phyloP scores from a whole-genome alignment of 2,329 filamentous ascomycete species.

The Emmonsiellopsis sp. region DNA sequence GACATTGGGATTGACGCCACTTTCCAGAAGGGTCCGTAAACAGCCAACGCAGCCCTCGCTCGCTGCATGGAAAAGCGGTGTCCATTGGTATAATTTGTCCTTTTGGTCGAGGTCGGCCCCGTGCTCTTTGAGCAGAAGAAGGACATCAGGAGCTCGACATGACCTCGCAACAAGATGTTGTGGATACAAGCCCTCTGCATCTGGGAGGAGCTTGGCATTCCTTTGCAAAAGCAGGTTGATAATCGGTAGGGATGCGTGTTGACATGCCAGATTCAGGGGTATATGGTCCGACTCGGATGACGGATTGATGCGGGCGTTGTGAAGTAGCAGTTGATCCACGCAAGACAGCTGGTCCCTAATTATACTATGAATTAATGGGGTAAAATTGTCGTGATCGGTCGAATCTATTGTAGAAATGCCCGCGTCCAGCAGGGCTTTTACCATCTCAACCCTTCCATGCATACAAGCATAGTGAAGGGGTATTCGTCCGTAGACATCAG shows the following conservation, averaged over 20 bases:
- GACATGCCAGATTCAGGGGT: constrained; percentile 87
- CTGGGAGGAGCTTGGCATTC: constrained; percentile 74
- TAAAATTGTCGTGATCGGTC: constrained; percentile 96
- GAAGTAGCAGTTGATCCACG: constrained; percentile 66
- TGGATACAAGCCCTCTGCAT: constrained; percentile 93
- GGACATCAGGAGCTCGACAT: constrained; percentile 67
- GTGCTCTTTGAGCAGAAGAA: constrained; percentile 72
- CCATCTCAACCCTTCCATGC: constrained; percentile 80
- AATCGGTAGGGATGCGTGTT: constrained; percentile 78
- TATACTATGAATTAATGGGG: constrained; percentile 87
- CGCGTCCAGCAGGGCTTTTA: constrained; percentile 61
- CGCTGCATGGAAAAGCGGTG: constrained; percentile 87
- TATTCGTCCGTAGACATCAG: constrained; percentile 88
- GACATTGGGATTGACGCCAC: constrained; percentile 68
- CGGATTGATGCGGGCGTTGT: constrained; percentile 77
- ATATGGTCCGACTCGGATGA: constrained; percentile 83
- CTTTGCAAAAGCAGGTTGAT: constrained; percentile 76
- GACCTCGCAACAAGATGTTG: constrained; percentile 92
- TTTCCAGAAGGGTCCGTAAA: constrained; percentile 68
- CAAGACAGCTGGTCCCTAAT: constrained; percentile 77
- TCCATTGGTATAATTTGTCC: constrained; percentile 97
- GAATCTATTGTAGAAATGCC: constrained; percentile 70
- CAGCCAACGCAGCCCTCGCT: constrained; percentile 92
- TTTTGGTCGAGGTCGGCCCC: constrained; percentile 85
- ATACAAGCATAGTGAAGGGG: constrained; percentile 94